These are phyloP conservation scores for Moricandia arvensis DNA, from an alignment of 345 rosid genomes.

Conservation along the genomic window DNA sequence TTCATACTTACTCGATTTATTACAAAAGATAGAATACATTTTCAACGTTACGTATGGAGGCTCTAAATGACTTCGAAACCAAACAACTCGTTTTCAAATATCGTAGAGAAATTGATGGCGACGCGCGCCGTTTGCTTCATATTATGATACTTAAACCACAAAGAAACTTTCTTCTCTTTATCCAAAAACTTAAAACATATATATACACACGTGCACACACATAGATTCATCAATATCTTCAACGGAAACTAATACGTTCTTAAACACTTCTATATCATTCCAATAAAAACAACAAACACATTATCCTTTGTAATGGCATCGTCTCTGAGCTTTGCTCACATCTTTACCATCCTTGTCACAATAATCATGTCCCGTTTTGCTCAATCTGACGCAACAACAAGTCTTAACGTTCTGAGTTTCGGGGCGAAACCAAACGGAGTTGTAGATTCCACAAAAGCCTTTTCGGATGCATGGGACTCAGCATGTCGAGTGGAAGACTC, in stretches of 20 bases:
- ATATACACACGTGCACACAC: slow-evolving; percentile 21
- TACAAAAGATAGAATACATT: slow-evolving; percentile 4
- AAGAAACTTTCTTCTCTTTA: slow-evolving; percentile 20
- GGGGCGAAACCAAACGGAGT: slow-evolving; percentile 50
- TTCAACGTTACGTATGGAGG: slow-evolving; percentile 34
- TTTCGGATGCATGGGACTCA: slow-evolving; percentile 46
- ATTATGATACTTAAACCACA: slow-evolving; percentile 24
- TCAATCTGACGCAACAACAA: slow-evolving; percentile 29
- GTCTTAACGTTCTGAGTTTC: slow-evolving; percentile 39
- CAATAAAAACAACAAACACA: neutral
- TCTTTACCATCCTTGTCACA: slow-evolving; percentile 4
- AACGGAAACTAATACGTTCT: neutral
- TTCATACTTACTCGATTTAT: slow-evolving; percentile 23
- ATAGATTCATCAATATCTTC: neutral
- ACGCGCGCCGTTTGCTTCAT: slow-evolving; percentile 37
- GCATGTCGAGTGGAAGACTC: slow-evolving; percentile 42
- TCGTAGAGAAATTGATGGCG: slow-evolving; percentile 24
- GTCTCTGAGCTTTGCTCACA: slow-evolving; percentile 12
- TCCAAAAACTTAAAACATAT: slow-evolving; percentile 17
- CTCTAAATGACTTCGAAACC: slow-evolving; percentile 22
- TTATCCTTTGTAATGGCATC: slow-evolving; percentile 8
- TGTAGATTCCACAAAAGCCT: slow-evolving; percentile 45
- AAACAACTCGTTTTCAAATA: slow-evolving; percentile 22
- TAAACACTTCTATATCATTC: neutral
- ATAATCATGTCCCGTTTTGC: neutral